Evolutionary conservation across 176 grass and related monocot species (phyloP), one percentile per base, ranked within the genome.

Genomic region (Oryza nivara): DNA sequence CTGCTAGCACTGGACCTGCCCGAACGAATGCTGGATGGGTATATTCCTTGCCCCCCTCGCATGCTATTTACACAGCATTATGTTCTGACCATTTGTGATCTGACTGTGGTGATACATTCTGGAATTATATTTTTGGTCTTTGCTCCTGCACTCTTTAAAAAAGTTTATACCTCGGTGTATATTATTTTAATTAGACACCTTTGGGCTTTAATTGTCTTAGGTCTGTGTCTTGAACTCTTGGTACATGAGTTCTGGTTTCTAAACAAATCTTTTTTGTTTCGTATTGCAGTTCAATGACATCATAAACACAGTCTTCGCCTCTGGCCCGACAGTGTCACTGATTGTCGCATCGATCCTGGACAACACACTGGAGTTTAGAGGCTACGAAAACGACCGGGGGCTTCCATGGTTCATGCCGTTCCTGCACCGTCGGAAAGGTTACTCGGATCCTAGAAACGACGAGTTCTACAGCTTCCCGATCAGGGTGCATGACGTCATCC

Each of bases 21-120:
- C 83, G 86, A 56, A 89, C 96, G 61, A 91, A 94, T 79, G 93
- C 96, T 70, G 96, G 96, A 99, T 99, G 96, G 96, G 96, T 99
- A 92, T 88, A 30, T 74, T 73, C 35, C 20, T 25, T 49, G 54
- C 20, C 56, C 68, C 68, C 68, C 84, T 58, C 16, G 20, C 26
- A 75, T 75, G 26, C 4, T 45, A 3, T 47, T 47, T 86, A 65
- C 52, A 63, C 80, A 49, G 16, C 5, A 45, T 22, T 34, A 10
- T 23, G 22, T 63, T n/a, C 58, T 0, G 9, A 63, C 6, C 7
- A 23, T 63, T n/a, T 8, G 52, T 47, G 11, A 47, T 47, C 45
- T 52, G 13, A 58, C 17, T n/a, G 2, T 14, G 54, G 16, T n/a
- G 54, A n/a, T n/a, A 0, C 49, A 52, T 52, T 52, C 49, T 52